Evolutionary conservation across 2,329 filamentous ascomycete genomes (phyloP).

Genomic region (Karstenula rhodostoma): DNA sequence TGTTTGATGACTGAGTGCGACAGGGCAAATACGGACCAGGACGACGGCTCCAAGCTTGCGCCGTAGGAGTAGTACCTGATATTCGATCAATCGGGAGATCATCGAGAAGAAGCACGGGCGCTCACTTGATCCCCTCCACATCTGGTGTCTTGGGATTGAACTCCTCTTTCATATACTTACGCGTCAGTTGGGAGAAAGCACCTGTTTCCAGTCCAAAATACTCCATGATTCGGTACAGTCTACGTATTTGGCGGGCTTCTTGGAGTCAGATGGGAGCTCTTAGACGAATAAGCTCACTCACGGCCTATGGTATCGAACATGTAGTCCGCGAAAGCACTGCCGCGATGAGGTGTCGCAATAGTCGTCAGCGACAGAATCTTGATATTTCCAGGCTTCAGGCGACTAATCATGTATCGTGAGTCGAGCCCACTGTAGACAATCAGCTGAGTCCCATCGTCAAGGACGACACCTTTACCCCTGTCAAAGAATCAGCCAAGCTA

Average conservation of each 20-base stretch:
- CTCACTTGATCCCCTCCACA: constrained; percentile 58
- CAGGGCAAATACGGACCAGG: constrained; percentile 65
- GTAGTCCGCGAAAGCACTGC: constrained; percentile 69
- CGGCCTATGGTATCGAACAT: constrained; percentile 66
- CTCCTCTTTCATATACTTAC: constrained; percentile 63
- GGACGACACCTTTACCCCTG: constrained; percentile 46
- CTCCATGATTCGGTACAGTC: constrained; percentile 64
- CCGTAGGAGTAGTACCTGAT: constrained; percentile 68
- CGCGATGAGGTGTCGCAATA: constrained; percentile 68
- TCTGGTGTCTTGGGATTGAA: constrained; percentile 69
- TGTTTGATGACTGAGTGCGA: constrained; percentile 63
- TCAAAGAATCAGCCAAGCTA: constrained; percentile 27
- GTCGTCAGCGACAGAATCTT: constrained; percentile 76
- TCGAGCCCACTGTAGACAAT: constrained; percentile 63
- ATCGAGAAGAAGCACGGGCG: constrained; percentile 4
- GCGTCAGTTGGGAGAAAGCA: constrained; percentile 69
- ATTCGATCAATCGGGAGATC: constrained; percentile 24
- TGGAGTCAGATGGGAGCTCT: constrained; percentile 24
- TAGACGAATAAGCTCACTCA: constrained; percentile 44
- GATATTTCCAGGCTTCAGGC: constrained; percentile 68
- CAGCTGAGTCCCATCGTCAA: constrained; percentile 20
- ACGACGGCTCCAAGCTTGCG: constrained; percentile 62
- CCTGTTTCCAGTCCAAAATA: constrained; percentile 65
- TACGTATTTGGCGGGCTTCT: constrained; percentile 57
- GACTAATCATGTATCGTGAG: constrained; percentile 70